A percentile compares a stretch with the other conserved stretches of the same genome.
These are phyloP conservation scores for Fusarium dlaminii DNA, from an alignment of 2,329 filamentous ascomycete genomes.

Conservation along the genomic window DNA sequence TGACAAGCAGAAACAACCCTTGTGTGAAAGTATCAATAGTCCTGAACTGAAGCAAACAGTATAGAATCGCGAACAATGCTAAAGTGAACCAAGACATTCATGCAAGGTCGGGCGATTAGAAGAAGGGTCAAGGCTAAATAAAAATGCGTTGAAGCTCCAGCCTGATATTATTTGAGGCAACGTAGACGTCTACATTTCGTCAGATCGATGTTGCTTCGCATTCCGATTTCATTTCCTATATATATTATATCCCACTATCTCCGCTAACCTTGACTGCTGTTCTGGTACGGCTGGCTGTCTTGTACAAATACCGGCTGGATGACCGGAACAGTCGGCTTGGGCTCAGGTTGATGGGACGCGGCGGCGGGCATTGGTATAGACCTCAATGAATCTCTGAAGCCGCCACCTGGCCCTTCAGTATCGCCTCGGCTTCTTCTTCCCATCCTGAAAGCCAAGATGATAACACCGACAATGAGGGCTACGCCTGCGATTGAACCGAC, in stretches of 20 bases:
- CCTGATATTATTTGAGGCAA: rapidly evolving
- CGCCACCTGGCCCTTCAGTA: rapidly evolving
- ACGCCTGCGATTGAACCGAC: not conserved
- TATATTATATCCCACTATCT: rapidly evolving
- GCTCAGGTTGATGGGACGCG: rapidly evolving
- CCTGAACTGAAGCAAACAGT: rapidly evolving
- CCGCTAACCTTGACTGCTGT: rapidly evolving
- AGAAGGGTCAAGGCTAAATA: rapidly evolving
- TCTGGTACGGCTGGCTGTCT: not conserved
- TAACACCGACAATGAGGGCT: not conserved
- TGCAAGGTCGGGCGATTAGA: not conserved
- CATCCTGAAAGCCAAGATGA: not conserved
- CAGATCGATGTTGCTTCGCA: not conserved
- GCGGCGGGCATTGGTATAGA: not conserved
- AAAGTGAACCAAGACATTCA: rapidly evolving
- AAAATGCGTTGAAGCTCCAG: not conserved
- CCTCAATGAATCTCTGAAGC: not conserved
- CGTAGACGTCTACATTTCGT: rapidly evolving
- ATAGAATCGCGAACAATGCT: rapidly evolving
- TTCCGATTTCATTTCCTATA: rapidly evolving
- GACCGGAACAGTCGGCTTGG: not conserved
- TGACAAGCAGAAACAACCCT: not conserved
- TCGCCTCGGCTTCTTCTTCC: not conserved
- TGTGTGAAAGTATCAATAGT: not conserved
- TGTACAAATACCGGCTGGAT: not conserved